These are phyloP conservation scores for Rhododendron williamsianum DNA, from an alignment of 148 eudicot species.

Conservation along the genomic window DNA sequence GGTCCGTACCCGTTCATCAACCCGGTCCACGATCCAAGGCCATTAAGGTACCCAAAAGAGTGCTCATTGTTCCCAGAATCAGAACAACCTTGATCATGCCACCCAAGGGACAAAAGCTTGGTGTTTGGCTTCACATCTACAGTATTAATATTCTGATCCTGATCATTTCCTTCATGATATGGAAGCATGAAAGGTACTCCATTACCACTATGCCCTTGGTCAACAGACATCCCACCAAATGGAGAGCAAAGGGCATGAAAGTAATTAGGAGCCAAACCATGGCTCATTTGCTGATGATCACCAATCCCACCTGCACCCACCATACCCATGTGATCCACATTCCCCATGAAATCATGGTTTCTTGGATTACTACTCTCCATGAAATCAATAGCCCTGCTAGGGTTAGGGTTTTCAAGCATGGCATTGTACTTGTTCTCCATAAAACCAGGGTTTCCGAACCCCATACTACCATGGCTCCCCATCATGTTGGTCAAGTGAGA, in stretches of 20 bases:
- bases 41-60: conserved; percentile 43
- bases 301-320: conserved; percentile 23
- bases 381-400: conserved; percentile 43
- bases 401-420: conserved; percentile 26
- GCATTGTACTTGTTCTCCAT: conserved; percentile 25
- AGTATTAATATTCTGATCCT: neutral
- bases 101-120: conserved; percentile 68
- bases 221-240: conserved; percentile 38
- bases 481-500: conserved; percentile 35
- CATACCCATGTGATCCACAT: conserved; percentile 18
- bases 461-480: conserved; percentile 9
- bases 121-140: conserved; percentile 74
- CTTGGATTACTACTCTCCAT: conserved; percentile 50
- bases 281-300: conserved; percentile 15
- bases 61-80: conserved; percentile 24
- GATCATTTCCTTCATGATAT: conserved; percentile 22
- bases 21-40: conserved; percentile 50
- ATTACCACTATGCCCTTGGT: conserved; percentile 21
- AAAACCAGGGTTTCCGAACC: conserved; percentile 19
- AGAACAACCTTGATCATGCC: conserved; percentile 61
- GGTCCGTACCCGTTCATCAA: conserved; percentile 59
- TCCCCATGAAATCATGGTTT: conserved; percentile 49
- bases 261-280: conserved; percentile 11
- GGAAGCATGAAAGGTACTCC: conserved; percentile 17
- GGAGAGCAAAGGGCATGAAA: conserved; percentile 24